Base-by-base conservation (phyloP, 257 asterid genomes). In the Eustoma russellianum region DNA sequence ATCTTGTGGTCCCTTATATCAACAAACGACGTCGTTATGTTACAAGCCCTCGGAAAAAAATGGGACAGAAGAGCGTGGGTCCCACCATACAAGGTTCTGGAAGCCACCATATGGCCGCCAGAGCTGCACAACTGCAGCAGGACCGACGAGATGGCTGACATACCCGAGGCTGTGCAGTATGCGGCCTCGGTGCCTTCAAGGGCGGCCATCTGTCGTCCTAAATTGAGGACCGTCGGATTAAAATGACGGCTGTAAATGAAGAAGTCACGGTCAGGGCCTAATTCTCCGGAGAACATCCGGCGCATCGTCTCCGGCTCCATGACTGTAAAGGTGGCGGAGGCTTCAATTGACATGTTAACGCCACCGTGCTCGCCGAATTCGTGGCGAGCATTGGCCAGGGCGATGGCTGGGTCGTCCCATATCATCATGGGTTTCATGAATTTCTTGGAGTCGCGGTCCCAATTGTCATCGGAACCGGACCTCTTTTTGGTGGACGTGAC, bases 311-410 rank as follows among this genome's bases (percentile, higher is more conserved):
- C 96, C 0, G 98, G 80, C 65, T 91, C 98, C 98, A 91, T 91
- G 33, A 91, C 98, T 11, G 98, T 91, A 79, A 91, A 91, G 62
- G 98, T 91, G 65, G 96, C 98, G 49, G 98, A 91, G 13, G 98
- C 95, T 72, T 91, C 98, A 66, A 91, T 91, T 34, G 98, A 91
- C 98, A 91, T 87, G 86, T 87, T 87, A 2, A 87, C 98, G 33
- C 98, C 98, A 43, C 98, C 98, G 54, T 91, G 98, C 76, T 91
- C 98, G 50, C 98, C 98, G 73, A 87, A 87, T 54, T 84, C 98
- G 83, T 91, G 98, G 57, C 96, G 98, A 19, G 80, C 82, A 12
- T 65, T 76, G 65, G 98, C 87, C 56, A 91, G 74, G 5, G 94
- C 88, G 62, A 77, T 83, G 17, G 94, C 95, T 0, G 96, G 98